These are phyloP conservation scores for Claviceps pazoutovae DNA, from an alignment of 2,329 filamentous ascomycete species.

Conservation along the genomic window DNA sequence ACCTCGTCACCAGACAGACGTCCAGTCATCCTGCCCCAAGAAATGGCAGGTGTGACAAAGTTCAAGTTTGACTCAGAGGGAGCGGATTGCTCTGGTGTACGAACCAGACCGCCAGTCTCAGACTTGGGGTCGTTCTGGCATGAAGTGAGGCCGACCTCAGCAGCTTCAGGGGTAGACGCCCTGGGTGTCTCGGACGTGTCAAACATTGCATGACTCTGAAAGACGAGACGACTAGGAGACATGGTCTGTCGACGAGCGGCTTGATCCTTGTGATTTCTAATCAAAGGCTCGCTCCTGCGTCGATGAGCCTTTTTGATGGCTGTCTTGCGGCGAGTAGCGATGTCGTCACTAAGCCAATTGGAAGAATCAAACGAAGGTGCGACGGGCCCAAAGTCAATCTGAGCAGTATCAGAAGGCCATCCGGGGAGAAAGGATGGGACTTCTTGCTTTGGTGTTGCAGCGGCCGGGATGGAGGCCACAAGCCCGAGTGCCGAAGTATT, in stretches of 20 bases:
- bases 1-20: constrained; percentile 1
- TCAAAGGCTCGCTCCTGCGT: constrained; percentile 22
- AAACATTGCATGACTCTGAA: neutral
- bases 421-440: constrained; percentile 8
- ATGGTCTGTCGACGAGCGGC: constrained; percentile 14
- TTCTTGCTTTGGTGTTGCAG: constrained; percentile 11
- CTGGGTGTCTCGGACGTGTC: neutral
- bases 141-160: neutral
- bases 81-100: constrained; percentile 1
- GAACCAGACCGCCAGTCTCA: neutral
- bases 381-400: constrained; percentile 16
- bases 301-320: constrained; percentile 13
- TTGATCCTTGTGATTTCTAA: constrained; percentile 13
- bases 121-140: neutral
- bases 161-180: neutral
- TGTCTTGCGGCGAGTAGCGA: constrained; percentile 11
- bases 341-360: constrained; percentile 15
- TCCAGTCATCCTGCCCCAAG: constrained; percentile 8
- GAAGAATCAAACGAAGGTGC: constrained; percentile 15
- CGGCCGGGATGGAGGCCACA: constrained; percentile 11
- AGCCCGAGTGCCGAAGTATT: constrained; percentile 10
- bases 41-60: constrained; percentile 8
- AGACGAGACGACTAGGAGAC: constrained; percentile 16
- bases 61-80: neutral
- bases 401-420: constrained; percentile 5